These are phyloP conservation scores for Ensete glaucum DNA, from an alignment of 176 grass and related monocot species.

Conservation along the genomic window DNA sequence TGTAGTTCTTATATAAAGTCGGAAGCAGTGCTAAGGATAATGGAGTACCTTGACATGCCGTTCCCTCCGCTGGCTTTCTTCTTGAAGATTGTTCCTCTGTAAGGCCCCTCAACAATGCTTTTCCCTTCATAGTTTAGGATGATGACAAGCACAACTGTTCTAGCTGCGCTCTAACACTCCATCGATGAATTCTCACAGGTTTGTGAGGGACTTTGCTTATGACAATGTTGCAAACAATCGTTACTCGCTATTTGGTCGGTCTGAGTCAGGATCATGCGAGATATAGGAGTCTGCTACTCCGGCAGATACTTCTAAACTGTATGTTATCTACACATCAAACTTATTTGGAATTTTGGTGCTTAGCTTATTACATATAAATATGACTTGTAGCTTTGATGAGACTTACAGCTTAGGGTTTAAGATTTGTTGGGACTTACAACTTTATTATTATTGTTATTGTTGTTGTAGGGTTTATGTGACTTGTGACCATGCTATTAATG, in stretches of 20 bases:
- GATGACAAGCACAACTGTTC: neutral
- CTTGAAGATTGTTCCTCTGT: conserved; percentile 56
- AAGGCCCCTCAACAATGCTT: conserved; percentile 24
- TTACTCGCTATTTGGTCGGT: conserved; percentile 56
- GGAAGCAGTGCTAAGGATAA: conserved; percentile 83
- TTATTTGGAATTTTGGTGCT: no score
- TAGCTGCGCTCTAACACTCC: neutral
- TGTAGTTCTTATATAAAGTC: conserved; percentile 83
- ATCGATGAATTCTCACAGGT: conserved; percentile 33
- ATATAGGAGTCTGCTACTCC: conserved; percentile 32
- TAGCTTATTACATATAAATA: no score
- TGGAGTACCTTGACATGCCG: conserved; percentile 76
- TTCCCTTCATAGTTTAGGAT: neutral
- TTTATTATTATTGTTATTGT: no score
- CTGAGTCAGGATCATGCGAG: conserved; percentile 69
- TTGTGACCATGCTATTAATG: no score
- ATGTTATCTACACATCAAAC: no score
- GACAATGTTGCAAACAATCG: conserved; percentile 75
- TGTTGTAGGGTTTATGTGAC: no score
- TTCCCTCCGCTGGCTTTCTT: conserved; percentile 71
- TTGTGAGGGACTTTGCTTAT: conserved; percentile 73
- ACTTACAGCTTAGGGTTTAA: no score
- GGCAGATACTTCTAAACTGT: neutral
- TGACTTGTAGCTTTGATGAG: no score
- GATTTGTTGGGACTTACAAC: neutral